Base-by-base conservation (phyloP, 78 protist genomes). In the Protostelium mycophagum region DNA sequence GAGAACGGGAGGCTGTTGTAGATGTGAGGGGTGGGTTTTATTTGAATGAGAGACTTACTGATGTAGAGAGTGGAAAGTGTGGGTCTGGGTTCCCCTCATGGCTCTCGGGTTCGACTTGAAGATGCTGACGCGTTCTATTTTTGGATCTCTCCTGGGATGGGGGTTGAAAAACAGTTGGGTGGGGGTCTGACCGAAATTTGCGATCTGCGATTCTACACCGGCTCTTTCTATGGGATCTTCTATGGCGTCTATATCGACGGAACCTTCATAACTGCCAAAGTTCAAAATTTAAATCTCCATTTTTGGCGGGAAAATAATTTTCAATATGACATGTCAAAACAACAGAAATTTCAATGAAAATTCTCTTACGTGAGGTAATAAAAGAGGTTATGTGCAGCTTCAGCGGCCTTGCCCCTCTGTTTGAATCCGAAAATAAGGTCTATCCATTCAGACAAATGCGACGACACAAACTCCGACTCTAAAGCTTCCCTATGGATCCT, bases 181-280 rank as follows among this genome's bases (percentile, higher is more conserved):
- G 34, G 99, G 99, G 28, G 97, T 95, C 94, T 99, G 99, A 25
- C 99, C 99, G 38, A 99, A 99, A 85, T 96, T 89, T 86, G 28
- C 34, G 89, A 99, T 96, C 87, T 97, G 98, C 34, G 93, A 39
- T 36, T 92, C 95, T 0, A 92, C 83, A 1, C 96, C 87, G 0
- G 35, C 37, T 10, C 94, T 39, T 35, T 85, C 86, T 1, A 35
- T 63, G 29, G 89, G 90, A 86, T 94, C 96, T 29, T 89, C 91
- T 35, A 93, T 89, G 10, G 93, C 51, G 28, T 94, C 96, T 23
- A 93, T 37, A 35, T 95, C 92, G 1, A 94, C 91, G 34, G 86
- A 38, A 28, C 97, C 97, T 31, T 97, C 98, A 85, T 97, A 95
- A 25, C 73, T 51, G 16, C 73, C 5, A 51, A 5, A 16, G 31